Base-by-base conservation (phyloP, 2,329 filamentous ascomycete species). In the Fusarium penzigii region DNA sequence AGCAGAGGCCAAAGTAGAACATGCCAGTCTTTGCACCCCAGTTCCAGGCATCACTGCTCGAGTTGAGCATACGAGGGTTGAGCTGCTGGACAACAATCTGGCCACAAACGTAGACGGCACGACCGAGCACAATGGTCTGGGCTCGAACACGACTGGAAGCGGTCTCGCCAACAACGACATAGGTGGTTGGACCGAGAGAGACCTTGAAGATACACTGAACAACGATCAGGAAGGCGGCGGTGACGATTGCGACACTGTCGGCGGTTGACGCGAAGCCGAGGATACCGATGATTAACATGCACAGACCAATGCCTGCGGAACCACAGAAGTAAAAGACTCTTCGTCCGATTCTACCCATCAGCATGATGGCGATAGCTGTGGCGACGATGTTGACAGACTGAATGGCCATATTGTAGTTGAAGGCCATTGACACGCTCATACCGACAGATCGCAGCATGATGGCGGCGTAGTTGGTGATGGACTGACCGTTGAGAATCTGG, bases 161-260 rank as follows among this genome's bases (percentile, higher is more conserved):
- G 2, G 76, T 67, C 63, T 79, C 76, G 3, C 73, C 83, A 3
- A 96, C 90, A 20, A 96, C 80, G 0, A 90, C 92, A 73, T 94
- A 96, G 71, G 88, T 91, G 13, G 95, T 90, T 46, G 55, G 72
- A 2, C 72, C 72, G 1, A 74, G 65, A 8, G 70, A 72, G 20
- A 66, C 71, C 70, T 61, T 64, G 53, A 72, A 65, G 7, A 77
- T 72, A 1, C 88, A 88, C 1, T 92, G 79, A 25, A 78, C 67
- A 3, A 80, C 70, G 36, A 82, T 71, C 1, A 62, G 36, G 48
- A 62, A 45, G 11, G 46, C 55, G 8, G 60, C 59, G 2, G 52
- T 55, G 1, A 66, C 67, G 55, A 72, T 72, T 29, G 57, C 58
- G 48, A 62, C 52, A 17, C 59, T 53, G 4, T 56, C 41, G 1